phyloP scores from a whole-genome alignment of 1,284 basidiomycete genomes.

The Sphaerobolus stellatus region DNA sequence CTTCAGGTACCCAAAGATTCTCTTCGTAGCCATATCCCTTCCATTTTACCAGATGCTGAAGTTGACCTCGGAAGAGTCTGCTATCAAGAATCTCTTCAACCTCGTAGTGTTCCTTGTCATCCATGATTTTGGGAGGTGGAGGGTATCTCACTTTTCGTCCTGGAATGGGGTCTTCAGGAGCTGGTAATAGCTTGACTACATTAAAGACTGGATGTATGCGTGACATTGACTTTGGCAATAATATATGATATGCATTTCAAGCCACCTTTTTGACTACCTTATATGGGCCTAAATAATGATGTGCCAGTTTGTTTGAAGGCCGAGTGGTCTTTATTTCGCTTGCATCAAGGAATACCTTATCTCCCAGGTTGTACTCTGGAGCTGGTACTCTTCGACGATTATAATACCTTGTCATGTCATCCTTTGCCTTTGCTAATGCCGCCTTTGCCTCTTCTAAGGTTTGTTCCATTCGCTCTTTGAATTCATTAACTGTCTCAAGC shows the following conservation, averaged over 20 bases:
- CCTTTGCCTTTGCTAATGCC: not conserved
- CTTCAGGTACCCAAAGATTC: not conserved
- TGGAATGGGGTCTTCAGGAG: not conserved
- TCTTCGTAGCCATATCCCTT: slow-evolving; percentile 1
- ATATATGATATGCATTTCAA: not conserved
- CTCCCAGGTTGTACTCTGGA: not conserved
- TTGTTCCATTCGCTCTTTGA: not conserved
- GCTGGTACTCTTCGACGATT: not conserved
- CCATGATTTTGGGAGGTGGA: not conserved
- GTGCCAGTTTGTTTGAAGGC: not conserved
- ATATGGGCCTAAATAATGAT: not conserved
- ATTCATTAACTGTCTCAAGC: not conserved
- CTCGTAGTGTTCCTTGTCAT: not conserved
- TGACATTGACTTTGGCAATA: no score
- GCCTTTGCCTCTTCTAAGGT: not conserved
- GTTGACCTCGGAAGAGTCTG: not conserved
- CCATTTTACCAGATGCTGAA: not conserved
- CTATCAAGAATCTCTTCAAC: slow-evolving; percentile 1
- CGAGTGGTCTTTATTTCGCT: not conserved
- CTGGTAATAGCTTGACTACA: not conserved
- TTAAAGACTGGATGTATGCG: not conserved
- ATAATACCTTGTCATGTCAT: not conserved
- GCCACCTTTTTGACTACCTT: not conserved
- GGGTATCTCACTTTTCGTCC: not conserved
- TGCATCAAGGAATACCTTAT: not conserved